Conservation (phyloP, 2,329 filamentous ascomycete genomes). For the Cordyceps fumosorosea region DNA sequence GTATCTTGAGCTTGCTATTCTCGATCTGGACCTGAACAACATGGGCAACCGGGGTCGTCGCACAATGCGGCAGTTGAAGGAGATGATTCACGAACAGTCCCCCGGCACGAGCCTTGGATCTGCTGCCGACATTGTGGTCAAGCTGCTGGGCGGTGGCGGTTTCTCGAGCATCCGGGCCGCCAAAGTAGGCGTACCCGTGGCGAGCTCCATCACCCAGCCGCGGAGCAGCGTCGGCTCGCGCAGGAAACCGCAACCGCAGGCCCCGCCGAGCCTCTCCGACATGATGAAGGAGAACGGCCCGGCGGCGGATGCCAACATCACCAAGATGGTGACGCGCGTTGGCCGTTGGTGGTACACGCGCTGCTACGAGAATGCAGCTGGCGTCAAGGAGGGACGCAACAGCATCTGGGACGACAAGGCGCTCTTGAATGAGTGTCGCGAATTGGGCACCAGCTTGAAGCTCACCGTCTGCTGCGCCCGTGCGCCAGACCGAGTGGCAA, state of each 20-base stretch:
- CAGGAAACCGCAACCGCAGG: constrained; percentile 25
- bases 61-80: constrained; percentile 64
- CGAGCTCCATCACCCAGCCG: constrained; percentile 38
- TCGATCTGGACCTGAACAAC: constrained; percentile 75
- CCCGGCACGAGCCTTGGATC: constrained; percentile 55
- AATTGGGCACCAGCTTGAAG: constrained; percentile 79
- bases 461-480: constrained; percentile 88
- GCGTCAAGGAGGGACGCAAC: constrained; percentile 30
- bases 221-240: constrained; percentile 12
- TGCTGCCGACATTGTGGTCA: constrained; percentile 55
- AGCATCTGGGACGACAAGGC: constrained; percentile 74
- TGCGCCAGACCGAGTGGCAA: constrained; percentile 57
- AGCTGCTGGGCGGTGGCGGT: constrained; percentile 59
- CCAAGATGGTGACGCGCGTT: constrained; percentile 85
- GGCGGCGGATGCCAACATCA: constrained; percentile 74
- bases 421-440: constrained; percentile 77
- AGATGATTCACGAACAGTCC: constrained; percentile 56
- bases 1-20: constrained; percentile 69
- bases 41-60: constrained; percentile 69
- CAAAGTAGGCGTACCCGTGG: constrained; percentile 70
- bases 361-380: constrained; percentile 72
- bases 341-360: constrained; percentile 95
- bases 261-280: constrained; percentile 57
- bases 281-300: constrained; percentile 66
- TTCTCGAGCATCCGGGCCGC: constrained; percentile 70